Percentiles rank a stretch among this genome's conserved stretches.
These are phyloP conservation scores for Eucalyptus sp. DNA, from an alignment of 345 rosid species.

Conservation along the genomic window DNA sequence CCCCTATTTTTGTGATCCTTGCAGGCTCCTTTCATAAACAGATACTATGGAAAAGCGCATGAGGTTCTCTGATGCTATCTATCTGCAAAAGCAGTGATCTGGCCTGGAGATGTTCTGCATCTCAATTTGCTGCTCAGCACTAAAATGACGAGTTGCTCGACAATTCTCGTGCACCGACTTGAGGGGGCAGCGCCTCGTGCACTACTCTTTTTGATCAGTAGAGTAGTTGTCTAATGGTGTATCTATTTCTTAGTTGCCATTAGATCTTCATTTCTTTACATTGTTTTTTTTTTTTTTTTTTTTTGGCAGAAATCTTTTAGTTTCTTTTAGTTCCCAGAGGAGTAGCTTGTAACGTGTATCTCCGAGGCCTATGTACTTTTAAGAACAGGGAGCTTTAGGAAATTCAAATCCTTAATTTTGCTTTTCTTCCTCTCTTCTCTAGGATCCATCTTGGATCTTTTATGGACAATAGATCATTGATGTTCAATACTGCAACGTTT, in stretches of 20 bases:
- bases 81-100: not conserved
- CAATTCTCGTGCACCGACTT: not conserved
- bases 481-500: not conserved
- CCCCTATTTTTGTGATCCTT: not conserved
- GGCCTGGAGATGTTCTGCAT: not conserved
- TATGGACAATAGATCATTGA: not conserved
- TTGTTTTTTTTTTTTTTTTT: not conserved
- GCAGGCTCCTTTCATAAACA: conserved; percentile 79
- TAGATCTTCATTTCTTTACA: not conserved
- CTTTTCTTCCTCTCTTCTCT: not conserved
- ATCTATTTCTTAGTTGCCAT: not conserved
- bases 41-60: conserved; percentile 89
- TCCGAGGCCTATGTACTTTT: not conserved
- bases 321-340: not conserved
- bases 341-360: not conserved
- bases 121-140: not conserved
- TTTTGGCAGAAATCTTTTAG: not conserved
- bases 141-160: not conserved
- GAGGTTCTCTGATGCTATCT: conserved; percentile 37
- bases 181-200: not conserved
- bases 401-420: not conserved
- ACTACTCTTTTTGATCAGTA: not conserved
- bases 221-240: not conserved
- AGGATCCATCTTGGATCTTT: not conserved
- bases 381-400: not conserved